phyloP scores from a whole-genome alignment of 2,329 filamentous ascomycete species.

The Atkinsonella hypoxylon region DNA sequence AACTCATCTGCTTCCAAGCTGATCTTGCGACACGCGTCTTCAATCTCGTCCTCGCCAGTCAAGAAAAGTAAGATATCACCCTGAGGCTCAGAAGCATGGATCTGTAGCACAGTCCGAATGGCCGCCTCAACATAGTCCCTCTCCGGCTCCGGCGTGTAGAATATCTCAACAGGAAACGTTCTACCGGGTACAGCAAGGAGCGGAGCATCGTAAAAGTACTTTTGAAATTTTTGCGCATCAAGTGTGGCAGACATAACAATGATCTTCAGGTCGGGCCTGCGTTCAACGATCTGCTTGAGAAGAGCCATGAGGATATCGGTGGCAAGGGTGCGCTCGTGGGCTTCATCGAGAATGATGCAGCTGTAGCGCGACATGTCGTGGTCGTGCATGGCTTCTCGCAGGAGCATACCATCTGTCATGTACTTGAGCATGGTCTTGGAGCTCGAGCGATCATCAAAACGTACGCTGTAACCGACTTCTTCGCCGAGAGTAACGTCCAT shows the following conservation, averaged over 20 bases:
- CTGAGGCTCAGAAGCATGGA: constrained; percentile 83
- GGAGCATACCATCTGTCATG: constrained; percentile 99
- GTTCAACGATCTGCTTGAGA: constrained; percentile 74
- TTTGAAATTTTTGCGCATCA: constrained; percentile 95
- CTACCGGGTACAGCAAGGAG: constrained; percentile 87
- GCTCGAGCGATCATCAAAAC: constrained; percentile 91
- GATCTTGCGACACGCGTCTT: constrained; percentile 91
- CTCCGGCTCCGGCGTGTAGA: constrained; percentile 94
- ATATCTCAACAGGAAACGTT: constrained; percentile 95
- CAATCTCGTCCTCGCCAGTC: constrained; percentile 97
- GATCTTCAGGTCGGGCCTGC: constrained; percentile 85
- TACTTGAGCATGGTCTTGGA: constrained; percentile 91
- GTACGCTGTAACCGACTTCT: constrained; percentile 96
- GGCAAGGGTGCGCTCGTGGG: constrained; percentile 91
- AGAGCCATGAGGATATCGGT: constrained; percentile 97
- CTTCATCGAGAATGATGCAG: constrained; percentile 96
- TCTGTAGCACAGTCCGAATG: constrained; percentile 88
- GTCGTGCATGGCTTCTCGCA: constrained; percentile 94
- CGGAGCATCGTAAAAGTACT: constrained; percentile 91
- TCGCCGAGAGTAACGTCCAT: constrained; percentile 88
- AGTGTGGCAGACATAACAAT: constrained; percentile 98
- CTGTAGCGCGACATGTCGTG: constrained; percentile 85
- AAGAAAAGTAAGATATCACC: constrained; percentile 91
- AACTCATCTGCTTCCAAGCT: constrained; percentile 83
- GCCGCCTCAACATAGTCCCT: constrained; percentile 94